Conservation (phyloP, 2,329 filamentous ascomycete genomes). For the Dactylonectria estremocensis region DNA sequence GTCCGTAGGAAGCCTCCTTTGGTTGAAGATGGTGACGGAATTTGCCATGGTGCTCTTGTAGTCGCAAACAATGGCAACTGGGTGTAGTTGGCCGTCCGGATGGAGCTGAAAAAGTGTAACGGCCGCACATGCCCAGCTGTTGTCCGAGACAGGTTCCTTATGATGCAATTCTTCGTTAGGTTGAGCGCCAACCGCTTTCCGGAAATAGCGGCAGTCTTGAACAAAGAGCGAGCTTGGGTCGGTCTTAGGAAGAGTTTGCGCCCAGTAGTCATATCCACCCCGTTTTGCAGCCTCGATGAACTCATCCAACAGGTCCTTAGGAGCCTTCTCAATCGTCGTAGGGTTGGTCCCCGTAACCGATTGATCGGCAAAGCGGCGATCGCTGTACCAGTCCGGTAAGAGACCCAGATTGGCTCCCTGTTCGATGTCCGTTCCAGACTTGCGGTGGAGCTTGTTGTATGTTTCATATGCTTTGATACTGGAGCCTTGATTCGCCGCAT, state of each 20-base stretch:
- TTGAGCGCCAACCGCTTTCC: constrained; percentile 53
- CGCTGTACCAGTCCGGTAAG: constrained; percentile 60
- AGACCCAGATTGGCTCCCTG: constrained; percentile 53
- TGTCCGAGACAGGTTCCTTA: constrained; percentile 47
- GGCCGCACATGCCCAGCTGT: constrained; percentile 57
- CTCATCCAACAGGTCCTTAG: constrained; percentile 49
- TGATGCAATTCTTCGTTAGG: constrained; percentile 47
- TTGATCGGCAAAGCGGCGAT: constrained; percentile 62
- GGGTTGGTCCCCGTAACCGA: constrained; percentile 62
- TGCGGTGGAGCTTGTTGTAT: constrained; percentile 57
- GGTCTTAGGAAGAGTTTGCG: constrained; percentile 46
- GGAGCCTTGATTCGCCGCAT: constrained; percentile 48
- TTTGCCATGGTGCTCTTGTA: constrained; percentile 59
- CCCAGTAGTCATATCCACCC: constrained; percentile 53
- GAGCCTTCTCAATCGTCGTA: constrained; percentile 60
- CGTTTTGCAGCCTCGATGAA: constrained; percentile 55
- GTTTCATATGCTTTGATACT: constrained; percentile 48
- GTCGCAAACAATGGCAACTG: constrained; percentile 64
- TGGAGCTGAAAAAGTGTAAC: constrained; percentile 62
- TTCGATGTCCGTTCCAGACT: constrained; percentile 54
- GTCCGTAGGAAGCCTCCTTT: constrained; percentile 53
- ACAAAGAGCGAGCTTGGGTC: constrained; percentile 55
- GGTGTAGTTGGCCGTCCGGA: constrained; percentile 62
- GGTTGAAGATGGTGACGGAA: constrained; percentile 67
- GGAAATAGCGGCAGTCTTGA: constrained; percentile 62